A percentile compares a stretch with the other conserved stretches of the same genome.
These are phyloP conservation scores for Tylopilus sp. DNA, from an alignment of 1,284 basidiomycete genomes.

Conservation along the genomic window DNA sequence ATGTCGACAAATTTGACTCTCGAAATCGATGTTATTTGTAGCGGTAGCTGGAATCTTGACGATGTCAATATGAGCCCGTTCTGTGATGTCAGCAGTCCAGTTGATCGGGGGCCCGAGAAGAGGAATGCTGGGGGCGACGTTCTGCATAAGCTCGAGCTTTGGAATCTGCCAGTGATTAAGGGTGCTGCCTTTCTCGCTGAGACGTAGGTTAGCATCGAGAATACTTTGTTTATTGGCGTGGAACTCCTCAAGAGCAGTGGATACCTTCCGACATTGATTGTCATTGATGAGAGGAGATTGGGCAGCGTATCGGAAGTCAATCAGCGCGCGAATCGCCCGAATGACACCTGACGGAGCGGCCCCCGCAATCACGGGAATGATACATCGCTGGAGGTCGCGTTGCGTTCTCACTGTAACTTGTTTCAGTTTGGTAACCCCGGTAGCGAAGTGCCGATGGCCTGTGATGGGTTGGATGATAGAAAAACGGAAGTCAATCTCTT, in stretches of 20 bases:
- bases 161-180: slow-evolving; percentile 15
- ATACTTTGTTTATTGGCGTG: slow-evolving; percentile 14
- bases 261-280: slow-evolving; percentile 1
- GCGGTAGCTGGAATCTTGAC: slow-evolving; percentile 40
- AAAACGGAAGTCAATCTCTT: neutral
- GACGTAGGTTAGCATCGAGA: neutral
- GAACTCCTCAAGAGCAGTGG: neutral
- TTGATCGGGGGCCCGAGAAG: slow-evolving; percentile 39
- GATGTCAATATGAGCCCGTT: slow-evolving; percentile 39
- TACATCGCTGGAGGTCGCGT: neutral
- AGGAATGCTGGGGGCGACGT: slow-evolving; percentile 38
- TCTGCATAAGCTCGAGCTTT: slow-evolving; percentile 47
- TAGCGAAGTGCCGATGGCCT: neutral
- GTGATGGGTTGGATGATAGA: slow-evolving; percentile 1
- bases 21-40: slow-evolving; percentile 41
- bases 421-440: slow-evolving; percentile 1
- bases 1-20: slow-evolving; percentile 41
- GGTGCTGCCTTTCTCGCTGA: neutral
- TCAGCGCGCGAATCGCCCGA: neutral
- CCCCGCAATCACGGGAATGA: neutral
- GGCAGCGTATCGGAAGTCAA: slow-evolving; percentile 4
- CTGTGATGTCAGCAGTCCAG: slow-evolving; percentile 29
- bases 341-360: neutral
- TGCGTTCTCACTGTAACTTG: neutral
- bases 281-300: slow-evolving; percentile 20